A percentile compares a stretch with the other conserved stretches of the same genome.
Evolutionary conservation across 2,329 filamentous ascomycete genomes (phyloP).

Genomic region (Fusarium verticillioides): DNA sequence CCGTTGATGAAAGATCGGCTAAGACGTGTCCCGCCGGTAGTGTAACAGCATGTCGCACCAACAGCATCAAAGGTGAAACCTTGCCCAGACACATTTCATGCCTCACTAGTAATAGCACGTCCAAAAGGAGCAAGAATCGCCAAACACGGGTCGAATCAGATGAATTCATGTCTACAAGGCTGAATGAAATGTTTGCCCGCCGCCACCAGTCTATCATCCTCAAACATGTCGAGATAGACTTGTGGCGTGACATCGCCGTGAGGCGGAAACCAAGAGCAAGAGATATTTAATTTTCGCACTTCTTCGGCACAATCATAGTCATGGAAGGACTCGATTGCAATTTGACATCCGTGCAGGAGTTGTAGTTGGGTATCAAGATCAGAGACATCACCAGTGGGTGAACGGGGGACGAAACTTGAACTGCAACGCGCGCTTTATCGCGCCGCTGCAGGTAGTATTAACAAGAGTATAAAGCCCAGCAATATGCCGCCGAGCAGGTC

Average conservation of each 20-base stretch:
- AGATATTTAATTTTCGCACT: slow-evolving; percentile 83
- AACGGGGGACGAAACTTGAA: slow-evolving; percentile 24
- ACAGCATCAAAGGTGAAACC: slow-evolving; percentile 19
- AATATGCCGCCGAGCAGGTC: slow-evolving; percentile 16
- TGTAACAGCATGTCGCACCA: background rate
- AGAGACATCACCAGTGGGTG: background rate
- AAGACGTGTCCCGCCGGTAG: slow-evolving; percentile 1
- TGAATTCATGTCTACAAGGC: slow-evolving; percentile 11
- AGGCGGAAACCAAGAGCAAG: slow-evolving; percentile 47
- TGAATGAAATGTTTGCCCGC: slow-evolving; percentile 46
- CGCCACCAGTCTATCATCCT: slow-evolving; percentile 34
- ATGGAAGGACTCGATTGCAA: slow-evolving; percentile 89
- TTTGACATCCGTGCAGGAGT: slow-evolving; percentile 97
- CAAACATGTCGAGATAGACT: slow-evolving; percentile 21
- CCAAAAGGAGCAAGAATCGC: slow-evolving; percentile 5
- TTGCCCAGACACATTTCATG: slow-evolving; percentile 19
- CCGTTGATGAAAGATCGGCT: slow-evolving; percentile 20
- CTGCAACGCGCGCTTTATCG: slow-evolving; percentile 30
- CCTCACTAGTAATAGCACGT: background rate
- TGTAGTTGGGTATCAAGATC: background rate
- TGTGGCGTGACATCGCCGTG: slow-evolving; percentile 41
- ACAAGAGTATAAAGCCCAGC: slow-evolving; percentile 39
- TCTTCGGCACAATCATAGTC: slow-evolving; percentile 98
- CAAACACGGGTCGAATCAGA: slow-evolving; percentile 3
- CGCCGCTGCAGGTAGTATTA: slow-evolving; percentile 42